phyloP scores from a whole-genome alignment of 805 yeast species.

The Yarrowia sp. region DNA sequence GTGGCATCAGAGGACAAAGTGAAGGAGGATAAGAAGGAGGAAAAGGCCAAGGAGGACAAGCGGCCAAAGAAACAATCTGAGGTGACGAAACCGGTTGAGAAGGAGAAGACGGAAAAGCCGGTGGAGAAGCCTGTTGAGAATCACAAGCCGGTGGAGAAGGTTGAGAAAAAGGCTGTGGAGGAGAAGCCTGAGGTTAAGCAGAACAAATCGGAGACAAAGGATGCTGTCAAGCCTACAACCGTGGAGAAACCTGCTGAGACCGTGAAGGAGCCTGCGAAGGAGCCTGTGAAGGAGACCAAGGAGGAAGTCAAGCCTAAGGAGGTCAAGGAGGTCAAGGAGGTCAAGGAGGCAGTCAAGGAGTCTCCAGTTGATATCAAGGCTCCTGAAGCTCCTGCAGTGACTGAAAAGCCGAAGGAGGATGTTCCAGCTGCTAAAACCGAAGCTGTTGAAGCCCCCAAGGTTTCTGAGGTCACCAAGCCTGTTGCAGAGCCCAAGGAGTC shows the following conservation, averaged over 20 bases:
- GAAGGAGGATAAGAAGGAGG: not conserved
- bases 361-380: not conserved
- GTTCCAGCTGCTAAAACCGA: not conserved
- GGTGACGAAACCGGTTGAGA: not conserved
- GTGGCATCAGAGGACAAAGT: not conserved
- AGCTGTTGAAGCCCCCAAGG: not conserved
- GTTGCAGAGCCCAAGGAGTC: not conserved
- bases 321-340: not conserved
- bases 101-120: not conserved
- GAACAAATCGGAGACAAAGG: too few species aligned
- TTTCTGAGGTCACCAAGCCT: not conserved
- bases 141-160: not conserved
- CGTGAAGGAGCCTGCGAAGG: not conserved
- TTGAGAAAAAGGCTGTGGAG: not conserved
- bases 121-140: not conserved
- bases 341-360: not conserved
- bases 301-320: not conserved
- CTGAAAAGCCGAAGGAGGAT: not conserved
- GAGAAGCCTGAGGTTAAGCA: too few species aligned
- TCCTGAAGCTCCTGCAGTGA: not conserved
- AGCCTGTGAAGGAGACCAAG: not conserved
- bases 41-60: slow-evolving; percentile 3
- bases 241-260: not conserved
- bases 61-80: not conserved
- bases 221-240: too few species aligned